Conservation (phyloP, 768 basidiomycete species). For the Leucogyrophana mollusca region DNA sequence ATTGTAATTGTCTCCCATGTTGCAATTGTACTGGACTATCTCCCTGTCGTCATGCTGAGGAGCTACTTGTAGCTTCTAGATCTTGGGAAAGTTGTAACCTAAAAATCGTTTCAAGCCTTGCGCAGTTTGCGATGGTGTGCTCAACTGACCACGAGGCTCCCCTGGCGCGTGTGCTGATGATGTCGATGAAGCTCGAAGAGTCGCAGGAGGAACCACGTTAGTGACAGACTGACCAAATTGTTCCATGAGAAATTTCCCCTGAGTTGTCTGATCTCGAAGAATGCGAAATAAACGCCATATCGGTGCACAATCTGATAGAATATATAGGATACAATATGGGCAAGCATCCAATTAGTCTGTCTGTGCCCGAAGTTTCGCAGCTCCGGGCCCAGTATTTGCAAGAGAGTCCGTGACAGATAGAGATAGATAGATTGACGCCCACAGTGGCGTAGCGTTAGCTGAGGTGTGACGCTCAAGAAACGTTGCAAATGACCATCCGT, state of each 20-base stretch:
- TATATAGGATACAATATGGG: no score
- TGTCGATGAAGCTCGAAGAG: constrained; percentile 5
- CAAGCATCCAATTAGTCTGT: no score
- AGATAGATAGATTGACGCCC: no score
- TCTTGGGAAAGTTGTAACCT: no score
- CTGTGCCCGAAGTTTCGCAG: not conserved
- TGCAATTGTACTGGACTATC: not conserved
- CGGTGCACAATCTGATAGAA: not conserved
- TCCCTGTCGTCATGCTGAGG: no score
- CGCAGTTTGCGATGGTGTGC: constrained; percentile 8
- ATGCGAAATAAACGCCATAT: constrained; percentile 4
- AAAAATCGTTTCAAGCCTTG: no score
- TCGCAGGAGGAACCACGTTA: constrained; percentile 8
- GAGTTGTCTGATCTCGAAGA: constrained; percentile 23
- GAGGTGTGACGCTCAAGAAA: no score
- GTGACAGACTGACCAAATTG: constrained; percentile 1
- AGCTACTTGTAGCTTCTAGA: no score
- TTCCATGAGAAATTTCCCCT: constrained; percentile 12
- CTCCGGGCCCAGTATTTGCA: not conserved
- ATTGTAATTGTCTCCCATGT: not conserved
- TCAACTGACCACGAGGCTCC: constrained; percentile 14
- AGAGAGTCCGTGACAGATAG: no score
- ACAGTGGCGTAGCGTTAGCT: no score
- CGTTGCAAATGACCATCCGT: not conserved
- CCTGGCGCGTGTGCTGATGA: not conserved